Evolutionary conservation across 768 basidiomycete species (phyloP).

Genomic region (Phaffia tasmanica): DNA sequence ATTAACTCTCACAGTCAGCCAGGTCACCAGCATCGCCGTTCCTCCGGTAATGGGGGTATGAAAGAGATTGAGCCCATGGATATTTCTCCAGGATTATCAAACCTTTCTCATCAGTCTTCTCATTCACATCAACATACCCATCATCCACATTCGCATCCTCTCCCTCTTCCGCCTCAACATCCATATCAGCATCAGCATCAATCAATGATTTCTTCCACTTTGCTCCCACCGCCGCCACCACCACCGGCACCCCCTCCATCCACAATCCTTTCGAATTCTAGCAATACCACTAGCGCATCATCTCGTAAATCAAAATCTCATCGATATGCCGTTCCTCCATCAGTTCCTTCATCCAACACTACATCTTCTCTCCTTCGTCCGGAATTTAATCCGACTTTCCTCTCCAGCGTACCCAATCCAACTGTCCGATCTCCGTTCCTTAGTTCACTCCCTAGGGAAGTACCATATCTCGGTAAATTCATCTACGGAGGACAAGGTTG

Average conservation of each 20-base stretch:
- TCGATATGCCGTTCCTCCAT: not conserved
- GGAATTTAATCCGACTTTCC: conserved; percentile 4
- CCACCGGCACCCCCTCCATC: not conserved
- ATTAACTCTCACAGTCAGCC: too few species aligned
- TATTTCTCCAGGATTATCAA: too few species aligned
- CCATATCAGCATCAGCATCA: not conserved
- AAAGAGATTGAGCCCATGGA: too few species aligned
- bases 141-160: too few species aligned
- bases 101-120: too few species aligned
- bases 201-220: not conserved
- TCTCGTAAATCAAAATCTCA: not conserved
- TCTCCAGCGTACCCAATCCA: conserved; percentile 18
- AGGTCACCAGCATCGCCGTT: too few species aligned
- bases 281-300: not conserved
- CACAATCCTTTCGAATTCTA: not conserved
- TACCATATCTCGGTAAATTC: conserved; percentile 20
- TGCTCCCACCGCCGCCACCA: not conserved
- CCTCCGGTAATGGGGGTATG: too few species aligned
- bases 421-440: conserved; percentile 21
- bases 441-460: not conserved
- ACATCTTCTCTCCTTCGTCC: conserved; percentile 1
- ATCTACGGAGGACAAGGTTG: conserved; percentile 18
- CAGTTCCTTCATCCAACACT: not conserved
- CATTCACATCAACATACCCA: too few species aligned
- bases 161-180: too few species aligned